Base-by-base conservation (phyloP, 164 flowering plant species). In the Sedum album region DNA sequence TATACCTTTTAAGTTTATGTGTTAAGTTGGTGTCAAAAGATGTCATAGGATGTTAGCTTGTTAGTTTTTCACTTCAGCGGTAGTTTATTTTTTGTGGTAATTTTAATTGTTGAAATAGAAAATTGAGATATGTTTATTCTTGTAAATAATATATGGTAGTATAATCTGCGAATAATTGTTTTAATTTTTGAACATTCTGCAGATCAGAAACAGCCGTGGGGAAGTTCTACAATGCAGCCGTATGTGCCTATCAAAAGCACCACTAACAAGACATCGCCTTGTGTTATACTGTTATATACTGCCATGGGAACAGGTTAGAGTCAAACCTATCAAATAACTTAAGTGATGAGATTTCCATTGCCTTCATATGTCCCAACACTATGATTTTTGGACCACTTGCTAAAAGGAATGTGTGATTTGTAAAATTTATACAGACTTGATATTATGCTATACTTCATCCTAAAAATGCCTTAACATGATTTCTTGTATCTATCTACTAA, bases 241-340 rank as follows among this genome's bases (percentile, higher is more conserved):
- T 94, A 91, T 65, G 51, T 82, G 78, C 99, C 99, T 62, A 76
- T 81, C 70, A 79, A 73, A 36, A 75, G 84, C 66, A 91, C 90
- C 33, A 89, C 87, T 69, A 88, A 82, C 70, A 81, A 81, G 77
- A 68, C 82, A 61, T 80, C 91, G 49, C 99, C 99, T 39, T 94
- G 99, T 82, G 99, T 94, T 42, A n/a, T n/a, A n/a, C n/a, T n/a
- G n/a, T n/a, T n/a, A 86, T 94, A 73, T 91, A 94, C 81, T 94
- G 99, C 77, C 99, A 94, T 72, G 97, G 99, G 70, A 94, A 94
- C 86, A 94, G 99, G 99, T 94, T 69, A 65, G 73, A 38, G 31
- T 14, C 30, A 21, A 31, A 62, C 38, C 36, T 23, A n/a, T 5
- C 14, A 17, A 51, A 30, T 61, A 18, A 23, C 8, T n/a, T 21